These are phyloP conservation scores for Saccharomycopsis oosterbeekiorum DNA, from an alignment of 805 yeast species.

Conservation along the genomic window DNA sequence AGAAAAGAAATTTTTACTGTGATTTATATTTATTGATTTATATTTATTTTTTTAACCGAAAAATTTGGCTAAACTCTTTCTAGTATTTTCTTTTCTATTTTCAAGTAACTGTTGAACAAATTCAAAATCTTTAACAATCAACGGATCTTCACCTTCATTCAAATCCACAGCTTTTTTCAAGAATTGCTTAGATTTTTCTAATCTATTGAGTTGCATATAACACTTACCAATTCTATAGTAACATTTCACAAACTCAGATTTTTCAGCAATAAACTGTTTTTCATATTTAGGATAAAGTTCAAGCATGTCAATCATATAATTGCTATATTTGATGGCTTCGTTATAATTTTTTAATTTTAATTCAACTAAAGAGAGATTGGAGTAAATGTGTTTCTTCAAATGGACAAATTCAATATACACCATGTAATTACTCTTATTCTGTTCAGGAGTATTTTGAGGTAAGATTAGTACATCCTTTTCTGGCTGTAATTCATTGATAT, in stretches of 20 bases:
- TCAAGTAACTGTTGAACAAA: slow-evolving; percentile 33
- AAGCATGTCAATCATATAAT: slow-evolving; percentile 40
- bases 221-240: slow-evolving; percentile 46
- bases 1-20: background rate
- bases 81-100: slow-evolving; percentile 38
- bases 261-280: slow-evolving; percentile 26
- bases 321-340: slow-evolving; percentile 44
- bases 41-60: slow-evolving; percentile 28
- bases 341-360: slow-evolving; percentile 40
- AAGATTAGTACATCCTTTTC: slow-evolving; percentile 38
- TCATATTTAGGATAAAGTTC: slow-evolving; percentile 18
- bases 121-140: slow-evolving; percentile 35
- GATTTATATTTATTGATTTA: too few relatives aligned
- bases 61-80: slow-evolving; percentile 52
- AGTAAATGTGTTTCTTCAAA: slow-evolving; percentile 31
- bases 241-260: slow-evolving; percentile 47
- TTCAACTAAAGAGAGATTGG: slow-evolving; percentile 48
- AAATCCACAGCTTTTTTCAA: slow-evolving; percentile 34
- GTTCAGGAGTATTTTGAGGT: slow-evolving; percentile 4
- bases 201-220: slow-evolving; percentile 34
- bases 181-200: slow-evolving; percentile 39
- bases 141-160: slow-evolving; percentile 39
- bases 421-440: slow-evolving; percentile 33
- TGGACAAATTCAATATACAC: slow-evolving; percentile 39
- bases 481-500: slow-evolving; percentile 63